Conservation (phyloP, 2,329 filamentous ascomycete genomes). For the Neopestalotiopsis clavispora region DNA sequence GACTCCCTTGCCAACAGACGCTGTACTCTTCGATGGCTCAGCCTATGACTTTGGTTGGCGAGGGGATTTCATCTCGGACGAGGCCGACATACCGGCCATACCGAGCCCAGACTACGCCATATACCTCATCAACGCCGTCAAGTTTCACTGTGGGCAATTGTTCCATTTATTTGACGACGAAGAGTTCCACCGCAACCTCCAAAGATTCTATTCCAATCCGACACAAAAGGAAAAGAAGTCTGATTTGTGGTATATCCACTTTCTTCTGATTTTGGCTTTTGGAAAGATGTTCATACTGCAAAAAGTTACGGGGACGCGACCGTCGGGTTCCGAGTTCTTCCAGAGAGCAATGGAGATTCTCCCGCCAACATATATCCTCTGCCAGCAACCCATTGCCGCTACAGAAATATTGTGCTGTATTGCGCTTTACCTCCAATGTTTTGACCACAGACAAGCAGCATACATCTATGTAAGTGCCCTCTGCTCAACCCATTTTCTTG, state of each 20-base stretch:
- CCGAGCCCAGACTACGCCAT: constrained; percentile 56
- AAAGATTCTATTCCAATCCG: constrained; percentile 43
- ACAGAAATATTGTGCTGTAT: constrained; percentile 57
- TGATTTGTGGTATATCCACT: constrained; percentile 57
- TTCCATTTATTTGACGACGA: constrained; percentile 60
- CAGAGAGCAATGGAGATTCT: constrained; percentile 48
- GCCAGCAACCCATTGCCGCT: constrained; percentile 47
- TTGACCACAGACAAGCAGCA: constrained; percentile 51
- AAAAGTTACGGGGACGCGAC: constrained; percentile 39
- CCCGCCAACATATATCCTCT: constrained; percentile 45
- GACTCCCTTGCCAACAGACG: constrained; percentile 44
- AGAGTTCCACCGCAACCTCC: constrained; percentile 50
- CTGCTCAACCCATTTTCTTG: too few species aligned
- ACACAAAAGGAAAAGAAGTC: constrained; percentile 17
- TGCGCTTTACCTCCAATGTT: constrained; percentile 56
- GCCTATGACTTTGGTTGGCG: constrained; percentile 59
- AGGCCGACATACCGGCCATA: constrained; percentile 40
- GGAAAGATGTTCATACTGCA: constrained; percentile 56
- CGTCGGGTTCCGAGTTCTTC: constrained; percentile 53
- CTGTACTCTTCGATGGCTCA: constrained; percentile 54
- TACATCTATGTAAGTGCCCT: constrained; percentile 46
- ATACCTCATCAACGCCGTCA: constrained; percentile 60
- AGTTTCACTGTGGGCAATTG: constrained; percentile 59
- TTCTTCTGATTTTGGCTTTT: constrained; percentile 57
- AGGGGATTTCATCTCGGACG: constrained; percentile 26